Evolutionary conservation across 139 green algal genomes (phyloP).

Genomic region (Zygnema circumcarinatum): DNA sequence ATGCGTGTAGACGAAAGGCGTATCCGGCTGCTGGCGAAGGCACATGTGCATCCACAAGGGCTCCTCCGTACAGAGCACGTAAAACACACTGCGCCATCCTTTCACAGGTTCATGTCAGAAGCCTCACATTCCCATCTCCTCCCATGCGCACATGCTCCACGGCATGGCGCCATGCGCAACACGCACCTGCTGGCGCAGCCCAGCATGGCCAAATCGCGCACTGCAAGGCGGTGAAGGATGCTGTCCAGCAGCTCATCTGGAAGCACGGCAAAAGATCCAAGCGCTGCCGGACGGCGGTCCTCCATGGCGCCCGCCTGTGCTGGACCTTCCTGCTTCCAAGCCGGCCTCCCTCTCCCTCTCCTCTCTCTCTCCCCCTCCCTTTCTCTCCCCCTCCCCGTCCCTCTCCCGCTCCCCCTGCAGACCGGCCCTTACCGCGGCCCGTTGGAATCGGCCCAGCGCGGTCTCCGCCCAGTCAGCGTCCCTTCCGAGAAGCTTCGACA

Average conservation of each 20-base stretch:
- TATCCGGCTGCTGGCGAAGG: slow-evolving; percentile 10
- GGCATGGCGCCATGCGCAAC: background rate
- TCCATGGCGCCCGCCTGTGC: no score
- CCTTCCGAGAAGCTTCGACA: no score
- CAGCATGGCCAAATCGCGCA: background rate
- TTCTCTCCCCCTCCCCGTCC: no score
- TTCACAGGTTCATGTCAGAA: background rate
- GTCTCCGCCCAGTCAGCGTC: no score
- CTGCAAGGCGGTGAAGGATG: slow-evolving; percentile 3
- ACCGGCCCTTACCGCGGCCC: no score
- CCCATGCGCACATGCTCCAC: background rate
- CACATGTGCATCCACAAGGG: slow-evolving; percentile 51
- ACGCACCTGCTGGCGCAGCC: slow-evolving; percentile 20
- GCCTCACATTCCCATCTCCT: background rate
- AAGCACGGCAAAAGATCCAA: slow-evolving; percentile 24
- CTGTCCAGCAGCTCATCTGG: slow-evolving; percentile 27
- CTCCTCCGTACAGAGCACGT: slow-evolving; percentile 55
- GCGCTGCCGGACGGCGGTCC: slow-evolving; percentile 18
- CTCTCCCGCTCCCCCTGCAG: no score
- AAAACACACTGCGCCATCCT: slow-evolving; percentile 40
- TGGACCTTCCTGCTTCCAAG: no score
- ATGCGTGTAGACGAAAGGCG: slow-evolving; percentile 12
- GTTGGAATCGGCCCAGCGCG: no score
- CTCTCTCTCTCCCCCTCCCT: no score
- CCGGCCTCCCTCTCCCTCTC: no score